phyloP scores from a whole-genome alignment of 2,329 filamentous ascomycete genomes.

The Botrytis aclada region DNA sequence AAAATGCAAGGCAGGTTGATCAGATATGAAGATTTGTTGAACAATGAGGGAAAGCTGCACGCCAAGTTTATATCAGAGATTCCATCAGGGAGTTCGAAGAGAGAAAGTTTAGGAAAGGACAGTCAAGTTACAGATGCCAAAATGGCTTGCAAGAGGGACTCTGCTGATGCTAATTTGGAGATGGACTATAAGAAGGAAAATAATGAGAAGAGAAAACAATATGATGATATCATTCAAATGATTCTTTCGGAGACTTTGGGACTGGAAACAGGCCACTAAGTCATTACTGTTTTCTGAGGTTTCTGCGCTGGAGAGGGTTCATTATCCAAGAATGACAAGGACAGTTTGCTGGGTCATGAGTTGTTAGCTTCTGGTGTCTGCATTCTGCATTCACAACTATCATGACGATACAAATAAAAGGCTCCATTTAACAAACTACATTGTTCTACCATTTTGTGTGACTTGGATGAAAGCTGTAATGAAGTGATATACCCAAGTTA shows the following conservation, averaged over 20 bases:
- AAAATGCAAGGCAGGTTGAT: neutral
- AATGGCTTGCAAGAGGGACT: neutral
- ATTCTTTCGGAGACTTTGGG: neutral
- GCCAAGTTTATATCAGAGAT: neutral
- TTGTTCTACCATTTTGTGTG: neutral
- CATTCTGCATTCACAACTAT: neutral
- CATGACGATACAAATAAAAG: neutral
- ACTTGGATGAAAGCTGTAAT: neutral
- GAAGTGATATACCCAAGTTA: rapidly evolving
- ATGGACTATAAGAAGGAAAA: neutral
- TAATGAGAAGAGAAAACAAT: neutral
- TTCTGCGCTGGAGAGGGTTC: neutral
- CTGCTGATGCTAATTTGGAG: neutral
- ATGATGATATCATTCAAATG: neutral
- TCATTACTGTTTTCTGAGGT: neutral
- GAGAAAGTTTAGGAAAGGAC: neutral
- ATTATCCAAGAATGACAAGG: neutral
- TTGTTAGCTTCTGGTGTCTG: neutral
- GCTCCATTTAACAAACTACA: neutral
- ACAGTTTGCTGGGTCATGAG: neutral
- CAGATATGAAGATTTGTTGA: neutral
- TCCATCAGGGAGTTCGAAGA: too few relatives aligned
- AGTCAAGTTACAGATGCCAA: neutral
- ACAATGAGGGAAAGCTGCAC: neutral
- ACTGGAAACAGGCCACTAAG: neutral